Evolutionary conservation across 169 alveolate species (phyloP).

Genomic region (Cyclospora cayetanensis): DNA sequence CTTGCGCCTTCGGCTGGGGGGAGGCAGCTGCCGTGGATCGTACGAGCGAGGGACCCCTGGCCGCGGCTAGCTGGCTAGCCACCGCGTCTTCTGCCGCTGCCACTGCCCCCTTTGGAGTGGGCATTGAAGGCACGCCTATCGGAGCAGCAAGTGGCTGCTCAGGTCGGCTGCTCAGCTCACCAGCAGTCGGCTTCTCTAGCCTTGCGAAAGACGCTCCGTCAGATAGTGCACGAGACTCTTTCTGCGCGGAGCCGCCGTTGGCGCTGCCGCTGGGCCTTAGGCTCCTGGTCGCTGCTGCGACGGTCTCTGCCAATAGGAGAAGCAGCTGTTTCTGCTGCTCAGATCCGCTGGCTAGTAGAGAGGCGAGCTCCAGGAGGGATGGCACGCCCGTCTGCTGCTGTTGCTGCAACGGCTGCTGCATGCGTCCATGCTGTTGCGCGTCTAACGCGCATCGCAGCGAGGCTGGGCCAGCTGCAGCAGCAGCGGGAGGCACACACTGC

Average conservation of each 20-base stretch:
- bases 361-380: neutral
- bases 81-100: constrained; percentile 27
- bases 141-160: too few species aligned
- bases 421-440: constrained; percentile 4
- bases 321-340: constrained; percentile 30
- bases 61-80: neutral
- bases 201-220: too few species aligned
- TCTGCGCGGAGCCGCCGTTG: neutral
- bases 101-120: neutral
- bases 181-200: too few species aligned
- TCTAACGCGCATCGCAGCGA: too few species aligned
- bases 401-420: constrained; percentile 20
- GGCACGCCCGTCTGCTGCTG: neutral
- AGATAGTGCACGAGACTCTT: neutral
- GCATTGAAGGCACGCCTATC: too few species aligned
- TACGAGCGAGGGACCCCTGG: neutral
- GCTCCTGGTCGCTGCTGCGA: constrained; percentile 3
- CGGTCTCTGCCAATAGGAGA: neutral
- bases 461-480: too few species aligned
- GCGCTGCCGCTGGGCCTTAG: neutral
- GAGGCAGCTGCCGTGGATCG: neutral
- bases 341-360: constrained; percentile 17
- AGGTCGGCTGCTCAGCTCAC: too few species aligned
- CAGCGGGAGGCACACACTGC: neutral
- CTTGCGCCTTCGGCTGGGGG: neutral